phyloP scores from a whole-genome alignment of 2,329 filamentous ascomycete genomes.

The Amauroascus verrucosus region DNA sequence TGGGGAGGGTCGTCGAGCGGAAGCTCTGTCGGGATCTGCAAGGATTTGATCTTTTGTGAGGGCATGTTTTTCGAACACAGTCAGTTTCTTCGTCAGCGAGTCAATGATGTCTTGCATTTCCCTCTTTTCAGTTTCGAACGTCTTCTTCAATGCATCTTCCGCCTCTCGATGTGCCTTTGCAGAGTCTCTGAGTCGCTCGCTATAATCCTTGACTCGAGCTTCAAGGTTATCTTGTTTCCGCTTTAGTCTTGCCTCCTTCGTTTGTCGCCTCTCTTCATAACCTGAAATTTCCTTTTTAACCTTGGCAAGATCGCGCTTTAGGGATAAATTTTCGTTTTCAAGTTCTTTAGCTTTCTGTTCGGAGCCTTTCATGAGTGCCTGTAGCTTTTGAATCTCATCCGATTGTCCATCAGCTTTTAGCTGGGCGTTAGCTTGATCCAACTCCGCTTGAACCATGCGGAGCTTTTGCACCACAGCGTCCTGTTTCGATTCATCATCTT shows the following conservation, averaged over 20 bases:
- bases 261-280: constrained; percentile 35
- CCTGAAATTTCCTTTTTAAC: constrained; percentile 36
- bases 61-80: constrained; percentile 18
- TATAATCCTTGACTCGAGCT: constrained; percentile 32
- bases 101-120: constrained; percentile 33
- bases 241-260: constrained; percentile 35
- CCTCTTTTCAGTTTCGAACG: constrained; percentile 30
- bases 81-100: constrained; percentile 26
- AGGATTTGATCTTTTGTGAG: not conserved
- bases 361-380: constrained; percentile 29
- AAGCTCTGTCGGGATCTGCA: not conserved
- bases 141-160: constrained; percentile 27
- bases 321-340: constrained; percentile 32
- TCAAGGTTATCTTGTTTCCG: constrained; percentile 33
- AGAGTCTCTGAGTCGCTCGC: constrained; percentile 29
- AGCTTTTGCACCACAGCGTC: constrained; percentile 22
- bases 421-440: constrained; percentile 28
- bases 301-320: constrained; percentile 33
- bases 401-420: constrained; percentile 26
- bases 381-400: constrained; percentile 28
- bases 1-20: constrained; percentile 15
- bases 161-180: constrained; percentile 30
- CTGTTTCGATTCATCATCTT: constrained; percentile 16
- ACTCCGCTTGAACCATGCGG: constrained; percentile 26
- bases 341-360: constrained; percentile 34